Percentiles rank a stretch among this genome's conserved stretches.
Conservation (phyloP, 169 alveolate genomes). For the Eimeria sp. region DNA sequence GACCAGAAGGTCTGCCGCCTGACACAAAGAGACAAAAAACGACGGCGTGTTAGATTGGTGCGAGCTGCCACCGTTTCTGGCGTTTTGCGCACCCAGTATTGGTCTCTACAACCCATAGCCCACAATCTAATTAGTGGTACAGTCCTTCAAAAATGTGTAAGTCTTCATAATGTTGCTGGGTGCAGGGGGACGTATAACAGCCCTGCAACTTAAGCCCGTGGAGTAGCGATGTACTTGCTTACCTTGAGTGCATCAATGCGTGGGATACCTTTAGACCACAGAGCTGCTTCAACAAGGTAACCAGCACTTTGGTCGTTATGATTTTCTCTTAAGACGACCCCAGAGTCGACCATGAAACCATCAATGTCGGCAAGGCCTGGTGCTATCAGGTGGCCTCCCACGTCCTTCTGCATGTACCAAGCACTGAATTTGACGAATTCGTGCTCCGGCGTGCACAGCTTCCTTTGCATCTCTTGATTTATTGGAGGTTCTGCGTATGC, state of each 20-base stretch:
- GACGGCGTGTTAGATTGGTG: not conserved
- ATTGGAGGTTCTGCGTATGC: conserved; percentile 34
- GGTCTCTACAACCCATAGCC: not conserved
- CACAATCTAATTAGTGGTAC: not conserved
- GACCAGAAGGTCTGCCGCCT: conserved; percentile 59
- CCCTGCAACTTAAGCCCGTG: not conserved
- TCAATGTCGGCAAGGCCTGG: conserved; percentile 37
- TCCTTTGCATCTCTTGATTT: not conserved
- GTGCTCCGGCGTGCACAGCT: conserved; percentile 50
- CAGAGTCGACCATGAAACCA: conserved; percentile 43
- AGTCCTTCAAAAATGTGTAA: not conserved
- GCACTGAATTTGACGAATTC: conserved; percentile 41
- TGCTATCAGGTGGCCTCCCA: conserved; percentile 29
- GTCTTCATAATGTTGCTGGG: not conserved
- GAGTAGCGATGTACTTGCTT: not conserved
- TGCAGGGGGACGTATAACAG: not conserved
- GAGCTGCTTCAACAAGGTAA: conserved; percentile 44
- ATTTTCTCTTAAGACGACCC: not conserved
- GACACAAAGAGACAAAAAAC: not conserved
- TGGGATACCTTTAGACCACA: conserved; percentile 66
- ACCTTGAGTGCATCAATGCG: conserved; percentile 50
- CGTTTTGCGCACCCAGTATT: not conserved
- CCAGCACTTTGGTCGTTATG: conserved; percentile 55
- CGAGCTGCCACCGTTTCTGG: not conserved
- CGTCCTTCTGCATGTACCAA: conserved; percentile 26